Evolutionary conservation across 2,329 filamentous ascomycete genomes (phyloP), one percentile per base, ranked within the genome.

Genomic region (Fusarium floridanum): DNA sequence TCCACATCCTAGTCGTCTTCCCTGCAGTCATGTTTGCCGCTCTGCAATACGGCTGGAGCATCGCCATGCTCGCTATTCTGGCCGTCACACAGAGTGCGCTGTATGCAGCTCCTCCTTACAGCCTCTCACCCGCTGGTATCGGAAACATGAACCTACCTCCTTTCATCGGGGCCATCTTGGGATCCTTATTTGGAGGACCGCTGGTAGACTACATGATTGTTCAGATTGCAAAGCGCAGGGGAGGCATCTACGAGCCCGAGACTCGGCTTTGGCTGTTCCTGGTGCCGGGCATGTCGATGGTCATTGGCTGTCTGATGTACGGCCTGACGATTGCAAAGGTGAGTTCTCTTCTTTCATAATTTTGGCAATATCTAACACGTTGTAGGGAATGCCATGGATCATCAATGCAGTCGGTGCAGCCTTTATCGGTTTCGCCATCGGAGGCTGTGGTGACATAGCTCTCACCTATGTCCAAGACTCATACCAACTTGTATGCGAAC

Each of bases 101-200:
- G 0, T 74, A 74, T 34, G 55, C 66, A 0, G 57, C 56, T 1
- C 71, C 74, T 0, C 74, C 74, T 0, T 76, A 76, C 11, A 76
- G 66, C 22, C 74, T 76, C 17, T 69, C 67, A 2, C 5, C 67
- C 1, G 74, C 74, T 0, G 71, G 67, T 1, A 41, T 76, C 2
- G 74, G 74, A 12, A 72, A 73, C 12, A 76, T 76, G 74, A 74
- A 76, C 9, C n/a, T 76, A 10, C 73, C 74, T 1, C 71, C 72
- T 0, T 69, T 76, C 16, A 71, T 76, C 3, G 74, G 74, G 1
- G 32, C 69, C 0, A 22, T 75, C 0, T 29, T 76, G 1, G 74
- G 74, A 5, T 62, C 67, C 1, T 3, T 76, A 0, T 75, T 74
- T 16, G 74, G 74, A 1, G 74, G 74, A 0, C 67, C 68, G 0